Percentiles rank a stretch among this genome's conserved stretches.
phyloP scores from a whole-genome alignment of 1,284 basidiomycete species.

The Fomitopsis palustris region DNA sequence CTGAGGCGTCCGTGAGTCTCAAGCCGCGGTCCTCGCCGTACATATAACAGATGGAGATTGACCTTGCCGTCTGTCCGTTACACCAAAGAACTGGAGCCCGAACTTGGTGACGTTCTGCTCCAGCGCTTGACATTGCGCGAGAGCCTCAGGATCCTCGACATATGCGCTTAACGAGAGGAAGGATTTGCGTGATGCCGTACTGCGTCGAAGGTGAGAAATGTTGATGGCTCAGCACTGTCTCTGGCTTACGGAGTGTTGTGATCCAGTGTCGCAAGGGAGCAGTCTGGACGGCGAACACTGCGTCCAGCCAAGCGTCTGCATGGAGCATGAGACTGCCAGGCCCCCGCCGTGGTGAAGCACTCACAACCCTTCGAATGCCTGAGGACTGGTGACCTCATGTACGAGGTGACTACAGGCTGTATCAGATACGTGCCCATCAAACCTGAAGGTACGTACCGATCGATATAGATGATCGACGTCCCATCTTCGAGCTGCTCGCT shows the following conservation, averaged over 20 bases:
- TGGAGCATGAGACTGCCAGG: background rate
- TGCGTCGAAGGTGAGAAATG: constrained; percentile 26
- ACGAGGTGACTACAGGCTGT: constrained; percentile 72
- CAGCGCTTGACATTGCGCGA: constrained; percentile 87
- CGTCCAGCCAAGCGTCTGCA: constrained; percentile 76
- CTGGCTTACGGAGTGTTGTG: constrained; percentile 90
- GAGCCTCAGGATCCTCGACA: constrained; percentile 86
- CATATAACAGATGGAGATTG: no score
- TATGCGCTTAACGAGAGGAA: constrained; percentile 77
- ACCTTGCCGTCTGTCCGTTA: constrained; percentile 85
- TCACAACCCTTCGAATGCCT: constrained; percentile 92
- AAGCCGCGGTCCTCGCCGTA: no score
- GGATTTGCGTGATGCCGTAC: constrained; percentile 83
- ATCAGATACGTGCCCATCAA: background rate
- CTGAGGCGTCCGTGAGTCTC: no score
- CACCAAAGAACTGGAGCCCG: constrained; percentile 92
- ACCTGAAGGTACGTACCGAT: constrained; percentile 54
- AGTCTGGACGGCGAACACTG: constrained; percentile 86
- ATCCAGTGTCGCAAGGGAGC: constrained; percentile 92
- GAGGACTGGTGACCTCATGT: constrained; percentile 96
- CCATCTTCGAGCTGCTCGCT: constrained; percentile 80
- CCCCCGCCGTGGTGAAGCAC: constrained; percentile 25
- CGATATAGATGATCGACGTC: constrained; percentile 88
- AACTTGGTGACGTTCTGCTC: constrained; percentile 97
- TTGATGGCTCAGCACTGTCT: background rate